phyloP scores from a whole-genome alignment of 768 basidiomycete species.

The Rhizopogon sp. region DNA sequence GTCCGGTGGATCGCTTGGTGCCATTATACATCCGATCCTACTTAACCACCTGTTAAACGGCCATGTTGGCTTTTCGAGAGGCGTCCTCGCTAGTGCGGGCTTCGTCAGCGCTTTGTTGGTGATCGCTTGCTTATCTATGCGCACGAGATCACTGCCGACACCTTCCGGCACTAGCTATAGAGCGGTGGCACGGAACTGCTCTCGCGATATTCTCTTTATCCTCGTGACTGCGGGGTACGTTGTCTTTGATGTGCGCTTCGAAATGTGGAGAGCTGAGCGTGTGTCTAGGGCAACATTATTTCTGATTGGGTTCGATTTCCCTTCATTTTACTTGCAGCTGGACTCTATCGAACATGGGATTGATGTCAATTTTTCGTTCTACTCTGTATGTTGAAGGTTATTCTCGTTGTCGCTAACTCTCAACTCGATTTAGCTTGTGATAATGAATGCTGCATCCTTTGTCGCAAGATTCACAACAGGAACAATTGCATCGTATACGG shows the following conservation, averaged over 20 bases:
- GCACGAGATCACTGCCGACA: conserved; percentile 27
- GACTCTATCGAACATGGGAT: conserved; percentile 47
- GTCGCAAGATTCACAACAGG: conserved; percentile 44
- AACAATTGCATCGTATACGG: conserved; percentile 33
- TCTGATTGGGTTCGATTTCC: conserved; percentile 38
- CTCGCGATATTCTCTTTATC: conserved; percentile 18
- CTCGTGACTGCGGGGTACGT: conserved; percentile 19
- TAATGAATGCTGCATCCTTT: conserved; percentile 47
- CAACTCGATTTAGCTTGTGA: conserved; percentile 33
- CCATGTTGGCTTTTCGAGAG: conserved; percentile 37
- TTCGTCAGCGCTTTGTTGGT: conserved; percentile 32
- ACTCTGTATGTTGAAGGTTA: conserved; percentile 33
- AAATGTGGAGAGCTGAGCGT: background rate
- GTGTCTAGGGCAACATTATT: conserved; percentile 20
- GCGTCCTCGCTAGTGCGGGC: conserved; percentile 34
- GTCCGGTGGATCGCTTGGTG: conserved; percentile 49
- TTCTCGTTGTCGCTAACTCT: background rate
- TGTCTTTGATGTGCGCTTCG: background rate
- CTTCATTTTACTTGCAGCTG: conserved; percentile 55
- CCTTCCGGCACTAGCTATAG: conserved; percentile 7
- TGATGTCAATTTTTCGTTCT: conserved; percentile 43
- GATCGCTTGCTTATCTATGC: conserved; percentile 33
- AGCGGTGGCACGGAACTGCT: conserved; percentile 16
- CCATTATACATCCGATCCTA: conserved; percentile 54
- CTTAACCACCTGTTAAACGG: conserved; percentile 43